phyloP scores from a whole-genome alignment of 2,329 filamentous ascomycete genomes.

The Plectosphaerella sp. region DNA sequence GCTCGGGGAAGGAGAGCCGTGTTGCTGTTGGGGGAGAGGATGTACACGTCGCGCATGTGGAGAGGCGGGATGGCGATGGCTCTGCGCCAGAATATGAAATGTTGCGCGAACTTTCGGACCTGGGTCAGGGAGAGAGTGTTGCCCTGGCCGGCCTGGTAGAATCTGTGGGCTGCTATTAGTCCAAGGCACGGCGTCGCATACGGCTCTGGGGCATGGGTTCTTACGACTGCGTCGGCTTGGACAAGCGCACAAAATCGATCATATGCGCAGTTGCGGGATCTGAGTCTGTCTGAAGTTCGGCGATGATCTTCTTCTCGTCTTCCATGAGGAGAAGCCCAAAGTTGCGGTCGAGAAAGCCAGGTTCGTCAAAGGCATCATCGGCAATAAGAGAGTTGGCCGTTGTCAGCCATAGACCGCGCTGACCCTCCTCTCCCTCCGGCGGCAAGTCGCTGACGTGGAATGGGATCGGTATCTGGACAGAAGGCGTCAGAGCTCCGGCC shows the following conservation, averaged over 20 bases:
- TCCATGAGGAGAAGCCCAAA: slow-evolving; percentile 82
- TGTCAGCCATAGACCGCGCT: slow-evolving; percentile 78
- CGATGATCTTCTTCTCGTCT: slow-evolving; percentile 68
- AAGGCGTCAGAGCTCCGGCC: slow-evolving; percentile 54
- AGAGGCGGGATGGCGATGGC: slow-evolving; percentile 88
- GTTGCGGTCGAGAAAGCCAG: slow-evolving; percentile 72
- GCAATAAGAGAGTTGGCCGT: slow-evolving; percentile 73
- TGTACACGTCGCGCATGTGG: slow-evolving; percentile 84
- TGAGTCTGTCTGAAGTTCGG: slow-evolving; percentile 72
- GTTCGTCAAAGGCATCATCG: slow-evolving; percentile 63
- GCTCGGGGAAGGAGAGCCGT: slow-evolving; percentile 66
- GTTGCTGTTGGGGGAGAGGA: slow-evolving; percentile 87
- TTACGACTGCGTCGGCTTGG: slow-evolving; percentile 61
- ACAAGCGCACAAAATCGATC: slow-evolving; percentile 76
- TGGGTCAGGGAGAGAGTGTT: slow-evolving; percentile 73
- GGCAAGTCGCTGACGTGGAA: slow-evolving; percentile 72
- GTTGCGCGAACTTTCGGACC: slow-evolving; percentile 82
- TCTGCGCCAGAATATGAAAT: slow-evolving; percentile 93
- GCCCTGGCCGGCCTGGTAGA: slow-evolving; percentile 65
- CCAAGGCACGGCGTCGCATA: background rate
- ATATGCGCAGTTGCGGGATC: slow-evolving; percentile 74
- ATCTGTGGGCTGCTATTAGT: slow-evolving; percentile 25
- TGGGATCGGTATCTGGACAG: slow-evolving; percentile 60
- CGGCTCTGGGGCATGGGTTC: slow-evolving; percentile 17
- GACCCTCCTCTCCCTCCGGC: slow-evolving; percentile 61